Conservation (phyloP, 1,139 yeast genomes). For the Saccharomyces hybrid region DNA sequence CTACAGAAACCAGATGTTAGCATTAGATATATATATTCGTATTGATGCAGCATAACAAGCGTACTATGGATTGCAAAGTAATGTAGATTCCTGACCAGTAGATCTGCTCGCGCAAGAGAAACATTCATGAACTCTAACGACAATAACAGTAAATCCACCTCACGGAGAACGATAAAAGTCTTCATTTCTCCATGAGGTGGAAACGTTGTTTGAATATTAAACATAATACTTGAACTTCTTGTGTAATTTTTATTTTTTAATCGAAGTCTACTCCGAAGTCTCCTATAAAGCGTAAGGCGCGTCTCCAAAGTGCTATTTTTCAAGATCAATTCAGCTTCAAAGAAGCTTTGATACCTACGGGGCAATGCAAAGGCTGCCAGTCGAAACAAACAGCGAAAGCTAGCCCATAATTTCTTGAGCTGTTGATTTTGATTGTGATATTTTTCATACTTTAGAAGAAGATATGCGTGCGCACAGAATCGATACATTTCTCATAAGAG, state of each 20-base stretch:
- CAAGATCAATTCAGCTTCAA: background rate
- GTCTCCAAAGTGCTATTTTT: background rate
- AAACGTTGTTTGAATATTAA: background rate
- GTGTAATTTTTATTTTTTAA: background rate
- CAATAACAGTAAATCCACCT: background rate
- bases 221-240: background rate
- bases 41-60: background rate
- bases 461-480: conserved; percentile 27
- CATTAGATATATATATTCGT: background rate
- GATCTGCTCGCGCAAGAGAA: background rate
- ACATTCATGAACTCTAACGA: background rate
- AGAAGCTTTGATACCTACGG: background rate
- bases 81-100: background rate
- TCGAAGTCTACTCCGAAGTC: background rate
- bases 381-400: background rate
- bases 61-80: background rate
- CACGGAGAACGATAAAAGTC: background rate
- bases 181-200: background rate
- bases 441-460: background rate
- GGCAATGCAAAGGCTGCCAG: background rate
- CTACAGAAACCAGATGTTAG: background rate
- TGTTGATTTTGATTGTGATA: too few species aligned
- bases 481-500: conserved; percentile 24
- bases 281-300: background rate
- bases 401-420: background rate